Conservation (phyloP, 805 yeast species). For the Torulaspora maleeae region DNA sequence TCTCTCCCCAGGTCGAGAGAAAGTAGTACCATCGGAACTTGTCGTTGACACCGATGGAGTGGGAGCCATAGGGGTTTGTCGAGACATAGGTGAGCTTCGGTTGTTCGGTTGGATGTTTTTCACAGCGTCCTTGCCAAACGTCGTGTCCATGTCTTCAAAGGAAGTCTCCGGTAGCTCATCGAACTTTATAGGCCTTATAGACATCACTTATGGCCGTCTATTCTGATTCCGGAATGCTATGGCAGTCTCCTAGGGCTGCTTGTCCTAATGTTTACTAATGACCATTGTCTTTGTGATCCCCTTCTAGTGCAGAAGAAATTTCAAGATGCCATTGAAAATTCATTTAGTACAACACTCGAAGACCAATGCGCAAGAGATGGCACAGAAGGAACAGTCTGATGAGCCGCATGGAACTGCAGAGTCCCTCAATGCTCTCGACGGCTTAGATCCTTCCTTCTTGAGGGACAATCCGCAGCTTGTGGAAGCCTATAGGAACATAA, state of each 20-base stretch:
- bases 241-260: background rate
- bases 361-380: background rate
- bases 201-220: constrained; percentile 10
- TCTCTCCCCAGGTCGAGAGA: constrained; percentile 20
- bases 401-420: background rate
- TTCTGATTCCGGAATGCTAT: background rate
- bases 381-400: background rate
- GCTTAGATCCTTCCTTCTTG: constrained; percentile 27
- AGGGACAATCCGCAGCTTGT: constrained; percentile 28
- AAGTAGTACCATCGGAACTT: constrained; percentile 32
- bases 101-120: constrained; percentile 1
- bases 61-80: constrained; percentile 9
- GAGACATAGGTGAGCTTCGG: constrained; percentile 12
- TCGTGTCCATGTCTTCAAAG: constrained; percentile 33
- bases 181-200: constrained; percentile 18
- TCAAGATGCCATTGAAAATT: constrained; percentile 3
- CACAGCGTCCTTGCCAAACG: constrained; percentile 16
- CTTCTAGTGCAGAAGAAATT: background rate
- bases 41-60: constrained; percentile 26
- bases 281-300: constrained; percentile 3
- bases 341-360: background rate
- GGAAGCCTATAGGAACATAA: constrained; percentile 18
- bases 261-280: background rate
- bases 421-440: constrained; percentile 6
- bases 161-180: constrained; percentile 30